These are phyloP conservation scores for Ambrosiella cleistominuta DNA, from an alignment of 2,329 filamentous ascomycete genomes.

Conservation along the genomic window DNA sequence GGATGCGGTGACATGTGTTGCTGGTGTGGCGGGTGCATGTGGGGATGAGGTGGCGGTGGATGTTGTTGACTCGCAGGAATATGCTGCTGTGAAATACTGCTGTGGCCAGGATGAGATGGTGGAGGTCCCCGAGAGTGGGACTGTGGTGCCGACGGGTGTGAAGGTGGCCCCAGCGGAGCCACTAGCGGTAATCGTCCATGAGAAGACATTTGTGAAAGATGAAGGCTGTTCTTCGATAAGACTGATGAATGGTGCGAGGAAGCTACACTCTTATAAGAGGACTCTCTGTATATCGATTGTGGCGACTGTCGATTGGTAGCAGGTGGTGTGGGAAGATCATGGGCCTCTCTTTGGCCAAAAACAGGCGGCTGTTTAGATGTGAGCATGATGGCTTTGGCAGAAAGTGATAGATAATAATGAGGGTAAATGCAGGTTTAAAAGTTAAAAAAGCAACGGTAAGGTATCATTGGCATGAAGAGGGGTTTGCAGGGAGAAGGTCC, in stretches of 20 bases:
- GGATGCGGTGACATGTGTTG: slow-evolving; percentile 7
- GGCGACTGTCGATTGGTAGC: slow-evolving; percentile 37
- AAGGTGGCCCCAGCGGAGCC: slow-evolving; percentile 37
- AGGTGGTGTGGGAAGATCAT: slow-evolving; percentile 44
- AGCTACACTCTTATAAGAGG: slow-evolving; percentile 24
- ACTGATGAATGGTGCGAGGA: slow-evolving; percentile 26
- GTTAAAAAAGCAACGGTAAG: background rate
- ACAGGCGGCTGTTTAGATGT: slow-evolving; percentile 41
- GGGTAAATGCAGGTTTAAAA: background rate
- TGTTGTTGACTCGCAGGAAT: slow-evolving; percentile 14
- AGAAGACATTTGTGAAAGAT: slow-evolving; percentile 44
- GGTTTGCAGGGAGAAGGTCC: background rate
- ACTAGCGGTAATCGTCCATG: slow-evolving; percentile 54
- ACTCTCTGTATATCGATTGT: slow-evolving; percentile 32
- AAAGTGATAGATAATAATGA: background rate
- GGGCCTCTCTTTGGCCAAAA: slow-evolving; percentile 41
- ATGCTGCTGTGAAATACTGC: slow-evolving; percentile 12
- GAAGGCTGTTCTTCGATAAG: slow-evolving; percentile 19
- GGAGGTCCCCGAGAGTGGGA: slow-evolving; percentile 1
- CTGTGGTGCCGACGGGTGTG: background rate
- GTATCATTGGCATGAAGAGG: background rate
- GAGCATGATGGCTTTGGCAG: slow-evolving; percentile 32
- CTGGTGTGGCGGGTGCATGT: background rate
- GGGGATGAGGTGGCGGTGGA: background rate
- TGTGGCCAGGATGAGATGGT: slow-evolving; percentile 15